These are phyloP conservation scores for Arctium lappa DNA, from an alignment of 129 eudicot species.

Conservation along the genomic window DNA sequence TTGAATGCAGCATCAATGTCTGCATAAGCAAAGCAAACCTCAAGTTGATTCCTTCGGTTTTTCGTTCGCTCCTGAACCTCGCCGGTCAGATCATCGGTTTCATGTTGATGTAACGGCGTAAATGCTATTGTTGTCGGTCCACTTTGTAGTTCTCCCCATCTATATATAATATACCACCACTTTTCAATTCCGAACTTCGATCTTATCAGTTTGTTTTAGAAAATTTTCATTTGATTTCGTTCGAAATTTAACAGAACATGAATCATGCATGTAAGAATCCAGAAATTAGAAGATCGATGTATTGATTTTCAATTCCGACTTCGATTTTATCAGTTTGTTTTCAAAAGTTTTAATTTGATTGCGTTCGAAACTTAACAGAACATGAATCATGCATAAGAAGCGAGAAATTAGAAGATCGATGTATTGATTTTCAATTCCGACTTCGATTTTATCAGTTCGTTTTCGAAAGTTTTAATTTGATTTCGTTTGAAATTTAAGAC, in stretches of 20 bases:
- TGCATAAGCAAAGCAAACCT: slow-evolving; percentile 74
- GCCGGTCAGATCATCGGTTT: slow-evolving; percentile 87
- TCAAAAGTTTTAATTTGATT: background rate
- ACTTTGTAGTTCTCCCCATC: slow-evolving; percentile 94
- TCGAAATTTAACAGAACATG: background rate
- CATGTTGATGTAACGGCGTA: slow-evolving; percentile 83
- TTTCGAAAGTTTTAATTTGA: background rate
- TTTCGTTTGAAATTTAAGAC: background rate
- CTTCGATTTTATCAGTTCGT: background rate
- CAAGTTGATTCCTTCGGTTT: slow-evolving; percentile 49
- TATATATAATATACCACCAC: background rate
- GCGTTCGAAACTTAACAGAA: background rate
- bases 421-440: background rate
- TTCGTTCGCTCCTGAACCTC: slow-evolving; percentile 36
- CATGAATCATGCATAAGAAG: background rate
- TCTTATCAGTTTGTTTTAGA: too few relatives aligned
- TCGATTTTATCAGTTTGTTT: background rate
- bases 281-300: background rate
- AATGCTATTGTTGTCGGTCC: slow-evolving; percentile 89
- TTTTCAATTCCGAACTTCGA: background rate
- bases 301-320: background rate
- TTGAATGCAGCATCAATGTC: slow-evolving; percentile 94
- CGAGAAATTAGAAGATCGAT: too few relatives aligned
- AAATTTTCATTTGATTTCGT: background rate
- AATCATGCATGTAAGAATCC: background rate